Evolutionary conservation across 225 moss, liverwort and hornwort species (phyloP).

Genomic region (Sphagnum contortum): DNA sequence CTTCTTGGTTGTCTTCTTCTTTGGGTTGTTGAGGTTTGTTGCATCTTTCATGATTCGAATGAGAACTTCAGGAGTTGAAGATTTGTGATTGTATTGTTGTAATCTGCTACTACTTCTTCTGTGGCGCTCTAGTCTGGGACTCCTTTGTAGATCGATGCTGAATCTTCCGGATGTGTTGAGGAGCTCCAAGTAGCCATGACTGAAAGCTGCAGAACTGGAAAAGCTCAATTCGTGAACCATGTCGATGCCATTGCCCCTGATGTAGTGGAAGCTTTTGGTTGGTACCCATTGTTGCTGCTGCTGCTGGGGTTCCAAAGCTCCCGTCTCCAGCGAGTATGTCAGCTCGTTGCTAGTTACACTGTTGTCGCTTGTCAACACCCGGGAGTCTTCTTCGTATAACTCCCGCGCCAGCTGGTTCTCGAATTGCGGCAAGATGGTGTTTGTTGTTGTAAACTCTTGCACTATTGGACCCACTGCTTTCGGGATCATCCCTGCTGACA

Average conservation of each 20-base stretch:
- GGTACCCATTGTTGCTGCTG: conserved; percentile 41
- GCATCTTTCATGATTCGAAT: conserved; percentile 52
- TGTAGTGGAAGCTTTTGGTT: conserved; percentile 36
- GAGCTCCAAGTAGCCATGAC: conserved; percentile 43
- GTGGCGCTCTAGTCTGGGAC: conserved; percentile 46
- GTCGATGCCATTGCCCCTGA: conserved; percentile 34
- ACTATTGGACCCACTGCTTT: conserved; percentile 53
- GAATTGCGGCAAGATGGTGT: conserved; percentile 30
- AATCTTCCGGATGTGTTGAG: conserved; percentile 49
- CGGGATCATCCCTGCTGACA: conserved; percentile 12
- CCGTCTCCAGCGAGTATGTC: conserved; percentile 34
- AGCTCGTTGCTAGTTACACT: conserved; percentile 31
- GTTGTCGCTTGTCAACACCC: neutral
- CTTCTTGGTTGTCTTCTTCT: neutral
- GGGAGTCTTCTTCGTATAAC: no score
- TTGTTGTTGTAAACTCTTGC: conserved; percentile 33
- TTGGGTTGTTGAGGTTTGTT: conserved; percentile 21
- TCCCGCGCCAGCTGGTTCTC: conserved; percentile 4
- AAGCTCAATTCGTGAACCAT: conserved; percentile 26
- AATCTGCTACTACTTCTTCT: conserved; percentile 10
- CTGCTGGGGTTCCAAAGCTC: conserved; percentile 17
- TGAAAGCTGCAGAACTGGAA: conserved; percentile 13
- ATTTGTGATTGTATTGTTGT: conserved; percentile 10
- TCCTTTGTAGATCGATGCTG: conserved; percentile 48
- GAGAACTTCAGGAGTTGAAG: conserved; percentile 51